Evolutionary conservation across 768 basidiomycete species (phyloP).

Genomic region (Leccinum subtestaceum): DNA sequence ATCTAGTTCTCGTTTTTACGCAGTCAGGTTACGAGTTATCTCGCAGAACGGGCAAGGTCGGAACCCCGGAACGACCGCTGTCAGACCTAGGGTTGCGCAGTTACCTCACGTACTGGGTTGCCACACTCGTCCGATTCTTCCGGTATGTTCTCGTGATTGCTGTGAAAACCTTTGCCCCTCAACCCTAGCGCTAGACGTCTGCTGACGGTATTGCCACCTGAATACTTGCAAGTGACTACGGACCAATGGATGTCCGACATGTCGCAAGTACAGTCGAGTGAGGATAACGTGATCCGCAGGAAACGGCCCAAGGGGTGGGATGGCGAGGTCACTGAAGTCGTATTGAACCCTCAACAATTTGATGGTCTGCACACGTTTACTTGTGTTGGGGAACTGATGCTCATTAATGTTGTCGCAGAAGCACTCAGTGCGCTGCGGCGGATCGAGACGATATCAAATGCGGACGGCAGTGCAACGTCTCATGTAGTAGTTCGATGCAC

Average conservation of each 20-base stretch:
- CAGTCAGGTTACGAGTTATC: conserved; percentile 87
- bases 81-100: conserved; percentile 90
- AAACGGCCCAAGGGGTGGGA: conserved; percentile 70
- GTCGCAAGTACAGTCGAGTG: conserved; percentile 32
- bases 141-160: conserved; percentile 41
- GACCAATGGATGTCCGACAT: conserved; percentile 44
- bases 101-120: conserved; percentile 87
- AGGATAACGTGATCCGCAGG: conserved; percentile 33
- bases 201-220: conserved; percentile 58
- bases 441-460: conserved; percentile 54
- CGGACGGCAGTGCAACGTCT: conserved; percentile 68
- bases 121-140: conserved; percentile 81
- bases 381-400: neutral
- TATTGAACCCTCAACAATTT: conserved; percentile 34
- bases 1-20: neutral
- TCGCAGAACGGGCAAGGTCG: conserved; percentile 70
- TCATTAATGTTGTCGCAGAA: conserved; percentile 35
- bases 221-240: conserved; percentile 44
- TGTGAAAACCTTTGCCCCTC: neutral
- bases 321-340: conserved; percentile 54
- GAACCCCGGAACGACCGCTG: conserved; percentile 92
- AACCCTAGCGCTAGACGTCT: conserved; percentile 42
- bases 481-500: conserved; percentile 69
- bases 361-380: conserved; percentile 37
- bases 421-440: conserved; percentile 53